Conservation (phyloP, 1,139 yeast genomes). For the Blastobotrys aristatus region DNA sequence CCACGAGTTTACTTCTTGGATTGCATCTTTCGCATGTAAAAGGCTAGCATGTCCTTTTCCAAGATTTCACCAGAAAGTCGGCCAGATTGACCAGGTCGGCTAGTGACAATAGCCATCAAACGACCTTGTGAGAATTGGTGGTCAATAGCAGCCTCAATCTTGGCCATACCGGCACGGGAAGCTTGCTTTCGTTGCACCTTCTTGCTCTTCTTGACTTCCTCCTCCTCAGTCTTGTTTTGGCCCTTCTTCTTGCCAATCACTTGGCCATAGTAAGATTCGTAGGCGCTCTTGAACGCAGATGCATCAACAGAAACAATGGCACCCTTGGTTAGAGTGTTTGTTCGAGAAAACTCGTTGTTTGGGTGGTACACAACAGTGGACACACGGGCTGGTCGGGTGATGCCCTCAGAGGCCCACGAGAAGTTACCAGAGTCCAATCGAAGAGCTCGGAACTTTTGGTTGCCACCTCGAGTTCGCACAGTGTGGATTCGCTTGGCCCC, state of each 20-base stretch:
- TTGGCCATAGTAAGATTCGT: slow-evolving; percentile 96
- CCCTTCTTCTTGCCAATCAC: slow-evolving; percentile 77
- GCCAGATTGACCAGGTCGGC: slow-evolving; percentile 99
- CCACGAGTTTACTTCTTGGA: slow-evolving; percentile 78
- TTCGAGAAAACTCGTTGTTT: slow-evolving; percentile 99
- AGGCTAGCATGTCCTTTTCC: slow-evolving; percentile 99
- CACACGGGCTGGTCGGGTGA: slow-evolving; percentile 98
- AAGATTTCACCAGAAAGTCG: slow-evolving; percentile 99
- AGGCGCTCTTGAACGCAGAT: slow-evolving; percentile 99
- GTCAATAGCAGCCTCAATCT: slow-evolving; percentile 86
- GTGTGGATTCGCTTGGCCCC: slow-evolving; percentile 98
- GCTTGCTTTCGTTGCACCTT: slow-evolving; percentile 89
- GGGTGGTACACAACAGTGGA: slow-evolving; percentile 98
- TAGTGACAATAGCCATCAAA: slow-evolving; percentile 96
- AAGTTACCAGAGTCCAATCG: slow-evolving; percentile 99
- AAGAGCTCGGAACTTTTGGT: slow-evolving; percentile 99
- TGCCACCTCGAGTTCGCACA: slow-evolving; percentile 99
- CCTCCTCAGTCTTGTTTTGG: slow-evolving; percentile 36
- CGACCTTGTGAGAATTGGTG: slow-evolving; percentile 98
- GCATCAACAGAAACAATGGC: slow-evolving; percentile 99
- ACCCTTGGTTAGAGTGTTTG: slow-evolving; percentile 98
- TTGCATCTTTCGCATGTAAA: slow-evolving; percentile 99
- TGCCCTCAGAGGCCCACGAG: slow-evolving; percentile 99
- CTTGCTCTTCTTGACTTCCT: slow-evolving; percentile 55
- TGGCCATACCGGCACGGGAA: slow-evolving; percentile 78